These are phyloP conservation scores for Helenozyma rhizophorensis DNA, from an alignment of 805 yeast species.

Conservation along the genomic window DNA sequence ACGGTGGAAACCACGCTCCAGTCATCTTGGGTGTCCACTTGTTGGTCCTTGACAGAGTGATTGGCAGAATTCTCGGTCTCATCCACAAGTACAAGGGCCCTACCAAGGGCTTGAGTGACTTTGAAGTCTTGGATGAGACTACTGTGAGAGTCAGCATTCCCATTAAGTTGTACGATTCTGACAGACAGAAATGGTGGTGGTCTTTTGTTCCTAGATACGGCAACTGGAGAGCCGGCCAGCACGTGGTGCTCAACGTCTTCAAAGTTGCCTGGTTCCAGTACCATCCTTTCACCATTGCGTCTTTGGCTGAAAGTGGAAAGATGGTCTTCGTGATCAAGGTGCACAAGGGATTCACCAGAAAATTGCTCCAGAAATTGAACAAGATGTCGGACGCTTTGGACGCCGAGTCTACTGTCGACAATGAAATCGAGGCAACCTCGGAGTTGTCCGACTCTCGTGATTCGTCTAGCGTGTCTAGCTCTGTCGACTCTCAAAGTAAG, in stretches of 20 bases:
- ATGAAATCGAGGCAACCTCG: background rate
- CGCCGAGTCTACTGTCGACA: constrained; percentile 2
- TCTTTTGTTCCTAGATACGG: constrained; percentile 31
- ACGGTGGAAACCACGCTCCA: constrained; percentile 27
- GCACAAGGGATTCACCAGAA: constrained; percentile 41
- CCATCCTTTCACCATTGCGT: constrained; percentile 47
- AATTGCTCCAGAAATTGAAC: constrained; percentile 25
- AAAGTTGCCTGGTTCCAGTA: constrained; percentile 34
- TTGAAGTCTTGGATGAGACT: constrained; percentile 37
- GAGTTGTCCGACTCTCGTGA: background rate
- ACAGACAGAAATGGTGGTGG: constrained; percentile 23
- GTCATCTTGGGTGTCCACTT: constrained; percentile 40
- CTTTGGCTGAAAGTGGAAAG: constrained; percentile 33
- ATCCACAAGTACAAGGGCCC: constrained; percentile 35
- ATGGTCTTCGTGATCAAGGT: constrained; percentile 38
- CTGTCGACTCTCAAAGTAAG: constrained; percentile 1
- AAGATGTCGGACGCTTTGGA: constrained; percentile 13
- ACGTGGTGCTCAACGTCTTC: constrained; percentile 38
- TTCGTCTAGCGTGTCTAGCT: constrained; percentile 1
- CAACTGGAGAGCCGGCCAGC: constrained; percentile 48
- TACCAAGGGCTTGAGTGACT: constrained; percentile 33
- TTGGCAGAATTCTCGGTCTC: constrained; percentile 23
- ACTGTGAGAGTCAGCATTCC: constrained; percentile 39
- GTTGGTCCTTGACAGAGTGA: constrained; percentile 39
- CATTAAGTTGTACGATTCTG: constrained; percentile 16